A percentile compares a stretch with the other conserved stretches of the same genome.
Evolutionary conservation across 495 filamentous ascomycete genomes (phyloP).

Genomic region (Neurospora discreta): DNA sequence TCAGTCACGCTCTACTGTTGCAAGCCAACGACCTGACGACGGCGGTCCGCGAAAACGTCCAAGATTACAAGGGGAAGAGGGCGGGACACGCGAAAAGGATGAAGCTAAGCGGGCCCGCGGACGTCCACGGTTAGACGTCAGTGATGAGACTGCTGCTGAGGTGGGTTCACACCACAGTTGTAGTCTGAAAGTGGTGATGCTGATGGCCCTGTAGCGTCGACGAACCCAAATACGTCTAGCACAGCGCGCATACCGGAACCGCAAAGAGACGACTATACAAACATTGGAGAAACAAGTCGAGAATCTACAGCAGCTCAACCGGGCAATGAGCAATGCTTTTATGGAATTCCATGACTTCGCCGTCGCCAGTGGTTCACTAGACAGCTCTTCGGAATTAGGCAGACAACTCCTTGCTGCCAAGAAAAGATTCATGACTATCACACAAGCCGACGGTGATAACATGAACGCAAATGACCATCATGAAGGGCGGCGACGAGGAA

Average conservation of each 20-base stretch:
- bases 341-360: constrained; percentile 55
- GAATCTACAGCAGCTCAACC: constrained; percentile 52
- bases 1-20: background rate
- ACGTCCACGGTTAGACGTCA: constrained; percentile 56
- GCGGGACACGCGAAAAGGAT: constrained; percentile 18
- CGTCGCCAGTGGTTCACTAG: constrained; percentile 36
- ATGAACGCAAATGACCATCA: background rate
- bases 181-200: constrained; percentile 6
- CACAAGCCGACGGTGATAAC: constrained; percentile 15
- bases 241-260: constrained; percentile 72
- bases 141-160: constrained; percentile 51
- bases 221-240: constrained; percentile 82
- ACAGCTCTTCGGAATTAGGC: constrained; percentile 40
- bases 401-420: constrained; percentile 34
- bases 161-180: constrained; percentile 24
- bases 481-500: background rate
- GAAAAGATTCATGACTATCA: constrained; percentile 33
- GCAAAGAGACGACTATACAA: constrained; percentile 74
- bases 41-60: constrained; percentile 21
- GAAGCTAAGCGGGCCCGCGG: constrained; percentile 47
- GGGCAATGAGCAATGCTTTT: constrained; percentile 66
- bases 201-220: constrained; percentile 46
- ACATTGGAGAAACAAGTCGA: constrained; percentile 56
- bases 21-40: constrained; percentile 2
- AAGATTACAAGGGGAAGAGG: constrained; percentile 8